Percentiles rank a stretch among this genome's conserved stretches.
Evolutionary conservation across 1,284 basidiomycete genomes (phyloP).

Genomic region (Fomes fomentarius): DNA sequence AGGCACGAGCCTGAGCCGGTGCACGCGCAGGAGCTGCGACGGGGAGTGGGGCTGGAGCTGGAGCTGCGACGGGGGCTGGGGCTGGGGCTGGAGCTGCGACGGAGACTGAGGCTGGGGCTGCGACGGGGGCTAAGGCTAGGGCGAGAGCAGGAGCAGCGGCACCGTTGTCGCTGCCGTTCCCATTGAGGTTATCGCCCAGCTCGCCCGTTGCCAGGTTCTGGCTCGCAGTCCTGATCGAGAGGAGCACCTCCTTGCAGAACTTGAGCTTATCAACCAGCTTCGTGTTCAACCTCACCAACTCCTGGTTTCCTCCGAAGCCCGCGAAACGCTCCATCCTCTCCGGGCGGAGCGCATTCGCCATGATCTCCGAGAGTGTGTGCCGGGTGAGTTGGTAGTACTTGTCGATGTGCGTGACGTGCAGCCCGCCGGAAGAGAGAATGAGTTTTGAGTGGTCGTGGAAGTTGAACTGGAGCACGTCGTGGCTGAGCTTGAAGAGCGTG

Average conservation of each 20-base stretch:
- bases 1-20: neutral
- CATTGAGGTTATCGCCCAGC: no score
- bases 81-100: neutral
- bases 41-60: neutral
- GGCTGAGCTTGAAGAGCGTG: constrained; percentile 95
- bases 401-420: constrained; percentile 87
- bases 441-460: constrained; percentile 98
- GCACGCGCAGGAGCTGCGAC: neutral
- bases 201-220: constrained; percentile 2
- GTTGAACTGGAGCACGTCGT: constrained; percentile 95
- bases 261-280: constrained; percentile 77
- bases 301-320: no score
- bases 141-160: constrained; percentile 6
- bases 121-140: neutral
- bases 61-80: neutral
- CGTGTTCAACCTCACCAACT: constrained; percentile 61
- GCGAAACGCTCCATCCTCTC: no score
- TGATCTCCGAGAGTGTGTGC: constrained; percentile 76
- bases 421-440: constrained; percentile 81
- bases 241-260: constrained; percentile 81
- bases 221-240: constrained; percentile 57
- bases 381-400: constrained; percentile 82
- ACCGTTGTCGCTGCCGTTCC: neutral
- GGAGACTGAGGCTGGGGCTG: neutral
- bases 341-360: constrained; percentile 56